phyloP scores from a whole-genome alignment of 306 rosid genomes.

The Sesbania bispinosa region DNA sequence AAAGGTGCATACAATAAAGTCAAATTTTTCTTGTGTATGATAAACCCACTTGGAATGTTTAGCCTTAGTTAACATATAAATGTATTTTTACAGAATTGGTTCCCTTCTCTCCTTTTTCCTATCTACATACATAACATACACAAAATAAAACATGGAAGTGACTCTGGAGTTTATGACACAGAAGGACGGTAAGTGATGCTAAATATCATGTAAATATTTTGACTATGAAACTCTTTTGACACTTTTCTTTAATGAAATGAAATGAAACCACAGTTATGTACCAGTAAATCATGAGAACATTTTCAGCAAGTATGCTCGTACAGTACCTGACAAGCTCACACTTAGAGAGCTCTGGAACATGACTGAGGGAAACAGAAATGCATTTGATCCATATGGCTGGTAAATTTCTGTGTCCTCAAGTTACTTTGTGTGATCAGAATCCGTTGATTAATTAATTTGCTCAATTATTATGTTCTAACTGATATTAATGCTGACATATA shows the following conservation, averaged over 20 bases:
- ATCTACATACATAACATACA: no score
- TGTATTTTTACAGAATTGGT: conserved; percentile 47
- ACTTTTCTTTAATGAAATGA: neutral
- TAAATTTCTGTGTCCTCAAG: no score
- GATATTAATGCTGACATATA: neutral
- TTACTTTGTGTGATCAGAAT: no score
- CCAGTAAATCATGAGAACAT: conserved; percentile 66
- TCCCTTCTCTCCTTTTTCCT: no score
- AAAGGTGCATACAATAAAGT: no score
- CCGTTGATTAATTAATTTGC: no score
- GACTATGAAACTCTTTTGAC: neutral
- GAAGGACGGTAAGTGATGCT: conserved; percentile 92
- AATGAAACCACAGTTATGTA: conserved; percentile 44
- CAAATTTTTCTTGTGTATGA: neutral
- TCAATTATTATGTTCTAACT: no score
- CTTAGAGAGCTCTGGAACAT: no score
- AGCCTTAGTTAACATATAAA: neutral
- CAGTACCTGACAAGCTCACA: no score
- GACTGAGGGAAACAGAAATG: no score
- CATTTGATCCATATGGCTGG: no score
- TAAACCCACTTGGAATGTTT: neutral
- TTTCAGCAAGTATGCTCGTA: conserved; percentile 79
- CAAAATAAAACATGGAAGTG: no score
- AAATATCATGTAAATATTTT: neutral
- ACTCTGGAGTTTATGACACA: conserved; percentile 92